Evolutionary conservation across 164 flowering plant genomes (phyloP).

Genomic region (Magnolia sinica): DNA sequence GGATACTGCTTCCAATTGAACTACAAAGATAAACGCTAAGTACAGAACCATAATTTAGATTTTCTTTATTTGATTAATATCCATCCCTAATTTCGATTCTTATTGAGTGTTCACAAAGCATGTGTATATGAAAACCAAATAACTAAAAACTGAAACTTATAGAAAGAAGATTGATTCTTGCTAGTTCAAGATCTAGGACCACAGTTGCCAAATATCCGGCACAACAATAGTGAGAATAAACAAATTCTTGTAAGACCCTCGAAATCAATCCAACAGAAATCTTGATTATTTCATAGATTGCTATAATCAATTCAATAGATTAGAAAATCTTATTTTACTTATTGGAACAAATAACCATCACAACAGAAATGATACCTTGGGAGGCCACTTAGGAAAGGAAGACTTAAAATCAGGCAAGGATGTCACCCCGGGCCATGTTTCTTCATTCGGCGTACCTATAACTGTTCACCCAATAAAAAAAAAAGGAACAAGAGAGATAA

Average conservation of each 20-base stretch:
- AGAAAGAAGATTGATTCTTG: conserved; percentile 81
- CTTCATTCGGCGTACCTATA: conserved; percentile 88
- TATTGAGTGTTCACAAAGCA: too few species aligned
- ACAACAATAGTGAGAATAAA: conserved; percentile 13
- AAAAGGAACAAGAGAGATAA: neutral
- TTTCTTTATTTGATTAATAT: too few species aligned
- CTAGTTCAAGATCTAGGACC: conserved; percentile 70
- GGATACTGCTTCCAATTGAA: too few species aligned
- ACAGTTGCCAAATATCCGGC: conserved; percentile 68
- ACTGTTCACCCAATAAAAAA: conserved; percentile 36
- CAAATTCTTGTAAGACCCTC: neutral
- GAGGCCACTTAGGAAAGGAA: conserved; percentile 87
- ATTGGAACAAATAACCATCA: neutral
- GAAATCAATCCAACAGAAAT: neutral
- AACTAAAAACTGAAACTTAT: conserved; percentile 41
- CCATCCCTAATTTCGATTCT: too few species aligned
- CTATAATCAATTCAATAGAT: conserved; percentile 1
- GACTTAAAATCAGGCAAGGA: conserved; percentile 87
- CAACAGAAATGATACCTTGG: conserved; percentile 45
- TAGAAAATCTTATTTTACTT: neutral
- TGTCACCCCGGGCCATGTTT: conserved; percentile 92
- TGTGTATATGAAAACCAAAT: neutral
- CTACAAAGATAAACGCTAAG: too few species aligned
- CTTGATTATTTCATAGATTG: neutral
- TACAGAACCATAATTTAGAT: too few species aligned